phyloP scores from a whole-genome alignment of 345 rosid species.

The Camelina neglecta region DNA sequence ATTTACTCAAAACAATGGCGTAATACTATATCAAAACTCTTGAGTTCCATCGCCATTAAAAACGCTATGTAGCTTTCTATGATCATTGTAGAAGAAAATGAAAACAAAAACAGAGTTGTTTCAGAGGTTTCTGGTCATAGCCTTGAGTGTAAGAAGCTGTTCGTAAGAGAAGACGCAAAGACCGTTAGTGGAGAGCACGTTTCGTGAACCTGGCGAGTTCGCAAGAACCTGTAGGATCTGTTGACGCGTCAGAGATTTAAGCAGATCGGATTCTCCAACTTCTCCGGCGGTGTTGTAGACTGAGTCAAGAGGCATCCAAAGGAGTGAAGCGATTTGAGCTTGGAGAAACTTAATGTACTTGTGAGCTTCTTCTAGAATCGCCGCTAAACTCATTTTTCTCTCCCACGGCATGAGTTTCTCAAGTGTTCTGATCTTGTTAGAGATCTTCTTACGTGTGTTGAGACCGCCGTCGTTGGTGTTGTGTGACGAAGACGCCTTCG shows the following conservation, averaged over 20 bases:
- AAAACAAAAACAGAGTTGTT: conserved; percentile 5
- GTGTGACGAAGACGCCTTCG: background rate
- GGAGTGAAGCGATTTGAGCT: conserved; percentile 57
- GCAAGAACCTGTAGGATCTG: conserved; percentile 54
- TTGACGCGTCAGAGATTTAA: conserved; percentile 50
- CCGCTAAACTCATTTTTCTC: conserved; percentile 56
- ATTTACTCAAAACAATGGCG: background rate
- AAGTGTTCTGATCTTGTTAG: conserved; percentile 55
- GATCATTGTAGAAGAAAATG: background rate
- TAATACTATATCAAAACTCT: background rate
- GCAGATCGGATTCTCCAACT: background rate
- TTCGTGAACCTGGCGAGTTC: conserved; percentile 56
- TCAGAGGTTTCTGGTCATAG: conserved; percentile 35
- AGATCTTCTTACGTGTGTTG: conserved; percentile 43
- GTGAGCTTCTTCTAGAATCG: conserved; percentile 60
- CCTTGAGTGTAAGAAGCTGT: conserved; percentile 52
- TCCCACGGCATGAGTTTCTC: conserved; percentile 71
- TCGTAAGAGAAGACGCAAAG: conserved; percentile 56
- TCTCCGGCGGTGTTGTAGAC: conserved; percentile 14
- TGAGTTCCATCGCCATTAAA: background rate
- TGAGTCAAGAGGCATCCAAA: conserved; percentile 56
- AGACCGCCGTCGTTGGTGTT: background rate
- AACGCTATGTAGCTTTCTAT: conserved; percentile 3
- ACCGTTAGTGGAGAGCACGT: conserved; percentile 50
- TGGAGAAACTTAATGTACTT: conserved; percentile 65